phyloP scores from a whole-genome alignment of 306 rosid species.

The Pachyrhizus erosus region DNA sequence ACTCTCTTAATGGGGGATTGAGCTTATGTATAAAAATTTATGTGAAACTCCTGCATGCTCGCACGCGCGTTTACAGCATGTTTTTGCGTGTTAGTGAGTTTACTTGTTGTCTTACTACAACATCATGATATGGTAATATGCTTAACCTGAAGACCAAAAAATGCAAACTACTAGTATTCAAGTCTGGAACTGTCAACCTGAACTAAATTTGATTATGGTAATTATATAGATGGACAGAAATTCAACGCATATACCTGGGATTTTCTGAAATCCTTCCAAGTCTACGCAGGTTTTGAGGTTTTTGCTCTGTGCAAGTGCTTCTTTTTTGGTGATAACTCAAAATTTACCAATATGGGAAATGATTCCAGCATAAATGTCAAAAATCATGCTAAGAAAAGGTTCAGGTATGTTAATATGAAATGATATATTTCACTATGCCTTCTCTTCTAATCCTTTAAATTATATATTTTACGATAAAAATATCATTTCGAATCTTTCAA shows the following conservation, averaged over 20 bases:
- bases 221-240: not conserved
- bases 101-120: conserved; percentile 26
- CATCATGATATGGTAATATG: conserved; percentile 28
- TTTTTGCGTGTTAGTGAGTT: conserved; percentile 67
- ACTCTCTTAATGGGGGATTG: conserved; percentile 66
- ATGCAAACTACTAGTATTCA: not conserved
- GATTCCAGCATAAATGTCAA: not conserved
- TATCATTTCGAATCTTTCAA: no score
- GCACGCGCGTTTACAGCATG: conserved; percentile 86
- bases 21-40: conserved; percentile 46
- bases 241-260: conserved; percentile 13
- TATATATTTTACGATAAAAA: no score
- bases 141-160: not conserved
- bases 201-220: not conserved
- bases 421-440: not conserved
- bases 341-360: conserved; percentile 2
- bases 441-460: not conserved
- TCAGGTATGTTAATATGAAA: not conserved
- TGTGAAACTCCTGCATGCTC: conserved; percentile 57
- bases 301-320: not conserved
- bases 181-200: conserved; percentile 1
- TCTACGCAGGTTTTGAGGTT: conserved; percentile 31
- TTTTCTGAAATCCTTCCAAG: conserved; percentile 8
- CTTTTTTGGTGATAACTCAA: not conserved
- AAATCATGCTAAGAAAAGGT: not conserved